These are phyloP conservation scores for Rusavskia elegans DNA, from an alignment of 495 filamentous ascomycete species.

Conservation along the genomic window DNA sequence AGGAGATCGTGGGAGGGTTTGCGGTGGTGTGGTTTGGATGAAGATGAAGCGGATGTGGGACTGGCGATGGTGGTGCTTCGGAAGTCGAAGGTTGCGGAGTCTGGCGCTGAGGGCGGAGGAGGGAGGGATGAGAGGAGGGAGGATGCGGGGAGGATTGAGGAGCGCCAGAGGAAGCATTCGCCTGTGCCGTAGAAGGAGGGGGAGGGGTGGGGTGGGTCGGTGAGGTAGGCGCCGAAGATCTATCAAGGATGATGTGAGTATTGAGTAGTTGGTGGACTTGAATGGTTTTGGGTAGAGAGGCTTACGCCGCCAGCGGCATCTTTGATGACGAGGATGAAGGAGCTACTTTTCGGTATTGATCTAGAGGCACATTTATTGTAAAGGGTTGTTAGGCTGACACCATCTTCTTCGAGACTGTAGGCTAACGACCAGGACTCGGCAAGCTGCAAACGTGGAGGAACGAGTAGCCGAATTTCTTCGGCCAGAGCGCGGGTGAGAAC, in stretches of 20 bases:
- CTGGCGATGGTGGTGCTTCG: slow-evolving; percentile 50
- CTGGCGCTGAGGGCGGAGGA: slow-evolving; percentile 36
- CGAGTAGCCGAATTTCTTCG: slow-evolving; percentile 82
- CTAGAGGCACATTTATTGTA: slow-evolving; percentile 59
- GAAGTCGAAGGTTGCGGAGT: slow-evolving; percentile 46
- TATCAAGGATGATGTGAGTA: slow-evolving; percentile 16
- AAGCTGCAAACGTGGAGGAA: slow-evolving; percentile 74
- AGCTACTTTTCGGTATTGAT: slow-evolving; percentile 51
- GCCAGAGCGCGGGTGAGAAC: slow-evolving; percentile 60
- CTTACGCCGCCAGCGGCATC: slow-evolving; percentile 59
- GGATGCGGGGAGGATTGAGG: slow-evolving; percentile 38
- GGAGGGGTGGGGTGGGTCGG: slow-evolving; percentile 64
- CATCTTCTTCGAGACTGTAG: slow-evolving; percentile 89
- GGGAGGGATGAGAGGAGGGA: slow-evolving; percentile 46
- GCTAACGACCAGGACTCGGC: slow-evolving; percentile 71
- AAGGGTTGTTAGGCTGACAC: slow-evolving; percentile 70
- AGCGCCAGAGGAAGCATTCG: slow-evolving; percentile 96
- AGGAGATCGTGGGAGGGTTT: slow-evolving; percentile 6
- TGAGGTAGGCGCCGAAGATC: slow-evolving; percentile 90
- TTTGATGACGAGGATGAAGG: slow-evolving; percentile 69
- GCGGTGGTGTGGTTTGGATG: slow-evolving; percentile 5
- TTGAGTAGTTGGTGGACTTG: slow-evolving; percentile 3
- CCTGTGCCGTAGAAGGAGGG: slow-evolving; percentile 86
- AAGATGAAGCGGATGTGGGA: slow-evolving; percentile 17
- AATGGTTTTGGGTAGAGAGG: slow-evolving; percentile 6